Conservation (phyloP, 805 yeast species). For the Metschnikowia anglica region DNA sequence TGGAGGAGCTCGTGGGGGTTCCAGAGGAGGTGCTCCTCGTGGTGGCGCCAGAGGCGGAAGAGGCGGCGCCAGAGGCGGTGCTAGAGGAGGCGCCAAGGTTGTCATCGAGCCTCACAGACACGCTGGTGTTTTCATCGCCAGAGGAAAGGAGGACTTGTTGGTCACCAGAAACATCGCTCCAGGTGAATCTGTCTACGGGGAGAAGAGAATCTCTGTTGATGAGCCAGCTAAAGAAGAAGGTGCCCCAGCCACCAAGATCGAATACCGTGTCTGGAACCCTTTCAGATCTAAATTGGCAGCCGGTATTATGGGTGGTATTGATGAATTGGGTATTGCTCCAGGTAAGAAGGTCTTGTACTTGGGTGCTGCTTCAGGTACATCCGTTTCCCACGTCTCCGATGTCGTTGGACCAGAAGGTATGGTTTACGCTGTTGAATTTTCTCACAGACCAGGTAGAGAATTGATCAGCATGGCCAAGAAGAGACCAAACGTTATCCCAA, state of each 20-base stretch:
- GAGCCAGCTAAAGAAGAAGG: slow-evolving; percentile 88
- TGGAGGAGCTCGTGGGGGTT: slow-evolving; percentile 38
- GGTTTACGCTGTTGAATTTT: slow-evolving; percentile 98
- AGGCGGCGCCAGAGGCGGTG: slow-evolving; percentile 79
- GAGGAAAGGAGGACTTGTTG: slow-evolving; percentile 98
- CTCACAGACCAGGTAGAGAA: slow-evolving; percentile 99
- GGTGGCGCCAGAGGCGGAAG: slow-evolving; percentile 57
- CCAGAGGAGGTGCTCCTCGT: slow-evolving; percentile 43
- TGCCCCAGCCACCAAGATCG: slow-evolving; percentile 88
- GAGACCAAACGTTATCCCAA: slow-evolving; percentile 99
- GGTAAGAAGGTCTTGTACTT: slow-evolving; percentile 96
- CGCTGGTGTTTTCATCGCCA: slow-evolving; percentile 97
- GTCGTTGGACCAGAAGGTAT: slow-evolving; percentile 99
- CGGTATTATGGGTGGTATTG: slow-evolving; percentile 99
- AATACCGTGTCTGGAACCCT: slow-evolving; percentile 99
- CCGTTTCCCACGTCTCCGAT: slow-evolving; percentile 97
- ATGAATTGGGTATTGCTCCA: slow-evolving; percentile 95
- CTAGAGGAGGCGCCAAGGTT: slow-evolving; percentile 90
- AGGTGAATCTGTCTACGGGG: slow-evolving; percentile 98
- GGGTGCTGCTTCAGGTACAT: slow-evolving; percentile 99
- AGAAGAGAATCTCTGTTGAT: slow-evolving; percentile 91
- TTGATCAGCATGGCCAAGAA: slow-evolving; percentile 99
- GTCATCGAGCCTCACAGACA: slow-evolving; percentile 98
- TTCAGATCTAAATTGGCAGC: slow-evolving; percentile 99
- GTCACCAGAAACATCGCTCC: slow-evolving; percentile 97